phyloP scores from a whole-genome alignment of 1,284 basidiomycete genomes.

The Sporisorium reilianum region DNA sequence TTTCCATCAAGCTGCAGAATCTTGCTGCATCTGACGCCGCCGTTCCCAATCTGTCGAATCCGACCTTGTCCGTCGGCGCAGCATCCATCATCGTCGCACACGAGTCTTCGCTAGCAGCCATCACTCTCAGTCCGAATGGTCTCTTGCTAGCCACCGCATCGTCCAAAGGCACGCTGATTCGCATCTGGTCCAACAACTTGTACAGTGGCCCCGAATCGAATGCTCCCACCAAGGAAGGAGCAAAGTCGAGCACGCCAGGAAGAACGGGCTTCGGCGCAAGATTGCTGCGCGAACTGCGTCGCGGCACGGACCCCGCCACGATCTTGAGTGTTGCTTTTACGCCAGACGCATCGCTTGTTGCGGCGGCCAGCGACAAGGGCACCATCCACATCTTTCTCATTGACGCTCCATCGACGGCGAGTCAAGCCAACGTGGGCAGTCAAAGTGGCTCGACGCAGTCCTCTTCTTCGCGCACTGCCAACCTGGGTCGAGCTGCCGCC shows the following conservation, averaged over 20 bases:
- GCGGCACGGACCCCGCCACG: conserved; percentile 56
- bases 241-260: conserved; percentile 19
- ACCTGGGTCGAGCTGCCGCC: conserved; percentile 37
- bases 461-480: conserved; percentile 22
- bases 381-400: conserved; percentile 62
- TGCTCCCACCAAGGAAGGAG: neutral
- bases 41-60: conserved; percentile 1
- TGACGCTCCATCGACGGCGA: neutral
- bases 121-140: conserved; percentile 51
- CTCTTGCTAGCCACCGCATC: conserved; percentile 55
- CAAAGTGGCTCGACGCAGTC: neutral
- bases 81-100: conserved; percentile 62
- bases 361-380: conserved; percentile 63
- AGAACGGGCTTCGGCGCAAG: conserved; percentile 41
- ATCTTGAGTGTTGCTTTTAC: conserved; percentile 61
- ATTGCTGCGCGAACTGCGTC: conserved; percentile 53
- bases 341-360: conserved; percentile 48
- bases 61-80: conserved; percentile 30
- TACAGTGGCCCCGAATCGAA: neutral
- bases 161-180: conserved; percentile 56
- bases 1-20: conserved; percentile 26
- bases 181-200: conserved; percentile 53
- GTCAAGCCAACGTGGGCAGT: neutral
- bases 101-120: conserved; percentile 44
- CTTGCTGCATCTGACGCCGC: neutral